Conservation (phyloP, 495 filamentous ascomycete genomes). For the Poronia punctata region DNA sequence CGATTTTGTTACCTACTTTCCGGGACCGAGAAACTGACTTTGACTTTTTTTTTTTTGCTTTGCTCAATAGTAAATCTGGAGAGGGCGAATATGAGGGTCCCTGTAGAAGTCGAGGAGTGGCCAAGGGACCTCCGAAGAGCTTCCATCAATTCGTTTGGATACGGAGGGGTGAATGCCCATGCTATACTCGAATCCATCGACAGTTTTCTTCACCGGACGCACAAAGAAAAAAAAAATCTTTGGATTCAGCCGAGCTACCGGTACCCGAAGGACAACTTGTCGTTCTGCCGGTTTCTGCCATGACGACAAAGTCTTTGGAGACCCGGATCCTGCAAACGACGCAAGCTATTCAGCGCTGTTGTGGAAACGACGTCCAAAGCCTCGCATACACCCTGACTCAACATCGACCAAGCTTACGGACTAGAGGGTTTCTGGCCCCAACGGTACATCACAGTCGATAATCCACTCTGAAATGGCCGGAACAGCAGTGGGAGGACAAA, state of each 20-base stretch:
- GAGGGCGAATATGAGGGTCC: conserved; percentile 37
- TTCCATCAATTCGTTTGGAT: conserved; percentile 41
- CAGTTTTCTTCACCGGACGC: conserved; percentile 1
- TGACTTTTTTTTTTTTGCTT: too few relatives aligned
- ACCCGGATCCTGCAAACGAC: too few relatives aligned
- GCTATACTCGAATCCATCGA: conserved; percentile 32
- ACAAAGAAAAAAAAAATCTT: conserved; percentile 11
- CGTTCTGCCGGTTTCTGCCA: conserved; percentile 27
- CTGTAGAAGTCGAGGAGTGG: conserved; percentile 24
- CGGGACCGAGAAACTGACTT: not conserved
- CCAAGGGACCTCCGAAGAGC: conserved; percentile 17
- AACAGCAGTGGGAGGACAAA: conserved; percentile 4
- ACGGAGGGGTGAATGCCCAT: conserved; percentile 46
- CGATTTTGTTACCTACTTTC: not conserved
- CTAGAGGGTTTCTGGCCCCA: not conserved
- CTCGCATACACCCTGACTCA: conserved; percentile 30
- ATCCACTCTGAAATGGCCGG: not conserved
- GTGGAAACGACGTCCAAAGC: conserved; percentile 24
- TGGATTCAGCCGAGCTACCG: conserved; percentile 20
- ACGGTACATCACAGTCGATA: not conserved
- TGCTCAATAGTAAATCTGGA: conserved; percentile 34
- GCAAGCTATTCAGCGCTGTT: conserved; percentile 24
- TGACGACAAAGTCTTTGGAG: conserved; percentile 28
- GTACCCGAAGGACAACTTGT: conserved; percentile 4
- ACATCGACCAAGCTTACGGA: conserved; percentile 25